Base-by-base conservation (phyloP, 345 rosid species). In the Noccaea bulbosa region DNA sequence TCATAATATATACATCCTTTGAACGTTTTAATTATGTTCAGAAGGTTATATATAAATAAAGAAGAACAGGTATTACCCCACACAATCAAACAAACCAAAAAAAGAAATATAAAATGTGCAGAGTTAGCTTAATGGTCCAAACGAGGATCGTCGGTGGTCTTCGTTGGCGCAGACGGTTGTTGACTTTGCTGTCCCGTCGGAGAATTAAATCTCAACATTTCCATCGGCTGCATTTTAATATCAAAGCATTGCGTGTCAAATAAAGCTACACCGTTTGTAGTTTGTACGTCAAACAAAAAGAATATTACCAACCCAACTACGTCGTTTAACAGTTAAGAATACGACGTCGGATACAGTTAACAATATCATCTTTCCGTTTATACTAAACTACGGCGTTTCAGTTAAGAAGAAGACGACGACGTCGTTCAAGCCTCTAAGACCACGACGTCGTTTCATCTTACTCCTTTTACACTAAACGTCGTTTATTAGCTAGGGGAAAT, bases 171-270 rank as follows among this genome's bases (percentile, higher is more conserved):
- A 57, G 44, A 46, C 57, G 67, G 27, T 34, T 75, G 85, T 64
- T 80, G 84, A 73, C 45, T 57, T 43, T 71, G 78, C n/a, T 67
- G 83, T 65, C 67, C 71, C 0, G 82, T 41, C 70, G 74, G 84
- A 20, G 76, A 70, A 62, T 78, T 77, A 73, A 78, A 82, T 51
- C 80, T 76, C 62, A 81, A 55, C 88, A 81, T 81, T 41, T 82
- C 82, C 78, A 79, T 61, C 35, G 82, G 71, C 90, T 85, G 81
- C 82, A 82, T 53, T 12, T 41, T 27, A 46, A 51, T 39, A 27
- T 11, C n/a, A 54, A 22, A 54, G 51, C 9, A 73, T 10, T 30
- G 8, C 58, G 8, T 27, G 5, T 64, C 56, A 63, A 1, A 0
- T 45, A 35, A 45, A 43, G 1, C 5, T 20, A 20, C 22, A 20